Conservation (phyloP, 2,329 filamentous ascomycete species). For the Exophiala dermatitidis region DNA sequence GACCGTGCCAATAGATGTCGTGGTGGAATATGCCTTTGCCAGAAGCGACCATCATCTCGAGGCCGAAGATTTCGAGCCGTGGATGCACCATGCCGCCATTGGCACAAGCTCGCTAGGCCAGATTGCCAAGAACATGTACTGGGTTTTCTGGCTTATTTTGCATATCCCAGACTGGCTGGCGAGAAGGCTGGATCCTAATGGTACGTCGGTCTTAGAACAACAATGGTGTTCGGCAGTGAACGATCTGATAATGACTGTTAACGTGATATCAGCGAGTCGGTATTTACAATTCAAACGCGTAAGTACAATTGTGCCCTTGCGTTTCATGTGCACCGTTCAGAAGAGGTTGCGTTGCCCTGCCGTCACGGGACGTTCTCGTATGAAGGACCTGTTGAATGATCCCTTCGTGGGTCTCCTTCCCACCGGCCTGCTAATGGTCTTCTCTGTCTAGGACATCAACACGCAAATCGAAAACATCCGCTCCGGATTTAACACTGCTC, state of each 20-base stretch:
- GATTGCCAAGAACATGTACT: constrained; percentile 10
- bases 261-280: background rate
- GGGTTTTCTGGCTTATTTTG: constrained; percentile 8
- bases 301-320: background rate
- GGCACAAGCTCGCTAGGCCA: constrained; percentile 4
- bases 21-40: constrained; percentile 20
- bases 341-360: too few species aligned
- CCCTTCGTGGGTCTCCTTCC: too few species aligned
- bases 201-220: background rate
- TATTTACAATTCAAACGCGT: constrained; percentile 9
- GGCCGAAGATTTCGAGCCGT: constrained; percentile 2
- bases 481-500: background rate
- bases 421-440: background rate
- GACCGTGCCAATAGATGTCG: constrained; percentile 9
- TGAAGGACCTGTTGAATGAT: too few species aligned
- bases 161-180: constrained; percentile 9
- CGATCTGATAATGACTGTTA: background rate
- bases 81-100: constrained; percentile 5
- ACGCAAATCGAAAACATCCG: constrained; percentile 2
- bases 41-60: constrained; percentile 22
- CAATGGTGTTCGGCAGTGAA: background rate
- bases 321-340: too few species aligned
- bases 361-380: too few species aligned
- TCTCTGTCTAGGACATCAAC: constrained; percentile 1
- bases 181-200: constrained; percentile 1